These are phyloP conservation scores for Naganishia sp. DNA, from an alignment of 1,284 basidiomycete genomes.

Conservation along the genomic window DNA sequence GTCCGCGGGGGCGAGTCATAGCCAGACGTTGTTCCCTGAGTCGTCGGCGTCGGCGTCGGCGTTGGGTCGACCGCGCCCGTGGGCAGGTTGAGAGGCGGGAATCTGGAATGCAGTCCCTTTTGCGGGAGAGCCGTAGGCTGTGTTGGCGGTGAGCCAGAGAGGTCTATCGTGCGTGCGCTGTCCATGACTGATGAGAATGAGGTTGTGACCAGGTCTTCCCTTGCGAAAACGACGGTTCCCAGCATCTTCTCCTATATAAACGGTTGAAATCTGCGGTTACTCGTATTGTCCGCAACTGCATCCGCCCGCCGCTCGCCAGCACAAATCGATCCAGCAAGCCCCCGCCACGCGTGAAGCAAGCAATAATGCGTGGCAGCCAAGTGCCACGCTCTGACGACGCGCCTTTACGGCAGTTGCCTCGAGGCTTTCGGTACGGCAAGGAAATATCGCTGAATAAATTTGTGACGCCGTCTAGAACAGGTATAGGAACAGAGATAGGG, in stretches of 20 bases:
- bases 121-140: not conserved
- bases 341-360: not conserved
- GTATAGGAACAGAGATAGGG: no score
- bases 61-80: not conserved
- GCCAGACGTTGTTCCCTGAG: not conserved
- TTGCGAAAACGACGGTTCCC: not conserved
- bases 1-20: conserved; percentile 26
- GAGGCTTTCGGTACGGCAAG: no score
- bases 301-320: conserved; percentile 1
- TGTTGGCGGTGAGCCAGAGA: conserved; percentile 13
- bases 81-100: not conserved
- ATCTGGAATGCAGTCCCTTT: not conserved
- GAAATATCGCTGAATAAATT: no score
- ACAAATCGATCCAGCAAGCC: not conserved
- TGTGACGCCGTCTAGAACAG: no score
- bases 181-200: conserved; percentile 2
- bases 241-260: not conserved
- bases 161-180: conserved; percentile 19
- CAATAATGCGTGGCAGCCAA: no score
- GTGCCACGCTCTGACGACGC: no score
- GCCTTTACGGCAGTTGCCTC: no score
- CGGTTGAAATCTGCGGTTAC: not conserved
- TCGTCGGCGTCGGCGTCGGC: not conserved
- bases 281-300: not conserved
- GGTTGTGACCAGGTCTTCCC: not conserved